Conservation (phyloP, 2,329 filamentous ascomycete genomes). For the Nigrospora osmanthi region DNA sequence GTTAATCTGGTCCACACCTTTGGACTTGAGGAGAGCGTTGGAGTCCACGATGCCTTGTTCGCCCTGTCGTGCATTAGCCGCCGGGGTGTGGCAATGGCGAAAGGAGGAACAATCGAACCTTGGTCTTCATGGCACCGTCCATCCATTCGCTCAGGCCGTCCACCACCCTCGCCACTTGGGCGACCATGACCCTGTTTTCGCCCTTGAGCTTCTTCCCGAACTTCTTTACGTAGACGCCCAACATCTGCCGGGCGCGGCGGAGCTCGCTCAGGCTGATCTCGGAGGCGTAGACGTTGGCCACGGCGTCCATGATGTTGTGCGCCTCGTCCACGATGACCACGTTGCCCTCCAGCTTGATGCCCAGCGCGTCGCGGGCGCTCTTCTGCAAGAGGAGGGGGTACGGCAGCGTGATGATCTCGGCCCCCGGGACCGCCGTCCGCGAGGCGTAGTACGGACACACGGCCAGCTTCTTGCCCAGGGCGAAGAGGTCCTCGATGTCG, state of each 20-base stretch:
- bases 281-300: slow-evolving; percentile 78
- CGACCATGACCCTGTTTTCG: slow-evolving; percentile 84
- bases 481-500: slow-evolving; percentile 86
- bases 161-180: slow-evolving; percentile 76
- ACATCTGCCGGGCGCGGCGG: slow-evolving; percentile 62
- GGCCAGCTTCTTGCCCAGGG: slow-evolving; percentile 67
- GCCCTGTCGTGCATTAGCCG: slow-evolving; percentile 15
- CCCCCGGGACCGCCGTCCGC: slow-evolving; percentile 68
- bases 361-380: slow-evolving; percentile 78
- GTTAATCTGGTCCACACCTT: slow-evolving; percentile 92
- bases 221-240: slow-evolving; percentile 75
- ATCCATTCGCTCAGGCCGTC: slow-evolving; percentile 70
- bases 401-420: slow-evolving; percentile 86
- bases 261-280: slow-evolving; percentile 69
- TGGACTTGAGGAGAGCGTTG: slow-evolving; percentile 67
- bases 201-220: slow-evolving; percentile 87
- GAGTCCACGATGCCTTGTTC: slow-evolving; percentile 63
- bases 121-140: slow-evolving; percentile 38
- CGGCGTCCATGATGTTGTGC: slow-evolving; percentile 94
- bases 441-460: slow-evolving; percentile 98
- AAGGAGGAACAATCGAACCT: slow-evolving; percentile 24
- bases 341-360: slow-evolving; percentile 77
- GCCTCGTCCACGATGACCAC: slow-evolving; percentile 96
- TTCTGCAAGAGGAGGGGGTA: slow-evolving; percentile 87
- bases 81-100: no score